phyloP scores from a whole-genome alignment of 2,329 filamentous ascomycete genomes.

The Hypoxylon sp. region DNA sequence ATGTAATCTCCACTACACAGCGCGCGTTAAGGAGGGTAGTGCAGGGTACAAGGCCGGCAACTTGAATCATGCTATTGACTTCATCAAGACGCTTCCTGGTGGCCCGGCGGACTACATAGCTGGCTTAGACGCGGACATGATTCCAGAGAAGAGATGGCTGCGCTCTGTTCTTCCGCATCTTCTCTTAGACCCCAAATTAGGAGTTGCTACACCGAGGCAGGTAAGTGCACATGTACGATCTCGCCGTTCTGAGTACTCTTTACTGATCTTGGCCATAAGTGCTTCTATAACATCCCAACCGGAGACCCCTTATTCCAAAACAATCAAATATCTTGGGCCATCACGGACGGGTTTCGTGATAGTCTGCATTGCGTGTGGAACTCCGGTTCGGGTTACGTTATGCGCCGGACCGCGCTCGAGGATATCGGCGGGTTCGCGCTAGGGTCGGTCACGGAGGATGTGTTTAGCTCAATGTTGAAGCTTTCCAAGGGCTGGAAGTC shows the following conservation, averaged over 20 bases:
- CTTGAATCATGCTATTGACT: conserved; percentile 14
- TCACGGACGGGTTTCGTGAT: conserved; percentile 4
- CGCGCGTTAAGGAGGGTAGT: background rate
- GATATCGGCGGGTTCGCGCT: conserved; percentile 5
- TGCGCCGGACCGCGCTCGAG: conserved; percentile 2
- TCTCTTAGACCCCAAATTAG: conserved; percentile 2
- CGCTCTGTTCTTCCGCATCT: conserved; percentile 7
- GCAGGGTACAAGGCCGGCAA: conserved; percentile 17
- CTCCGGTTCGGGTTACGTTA: conserved; percentile 10
- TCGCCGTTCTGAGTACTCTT: too few relatives aligned
- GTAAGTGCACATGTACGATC: too few relatives aligned
- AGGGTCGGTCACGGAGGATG: conserved; percentile 7
- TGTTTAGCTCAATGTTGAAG: conserved; percentile 7
- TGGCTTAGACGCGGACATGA: conserved; percentile 15
- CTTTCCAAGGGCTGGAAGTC: conserved; percentile 9
- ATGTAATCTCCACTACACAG: conserved; percentile 11
- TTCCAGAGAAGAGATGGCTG: conserved; percentile 16
- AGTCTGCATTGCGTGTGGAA: conserved; percentile 8
- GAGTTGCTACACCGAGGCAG: conserved; percentile 4
- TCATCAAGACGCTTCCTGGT: conserved; percentile 8
- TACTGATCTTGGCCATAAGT: too few relatives aligned
- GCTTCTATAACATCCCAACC: conserved; percentile 13
- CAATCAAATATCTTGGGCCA: conserved; percentile 10
- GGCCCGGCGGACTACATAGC: conserved; percentile 5
- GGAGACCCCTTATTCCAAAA: conserved; percentile 10